phyloP scores from a whole-genome alignment of 768 basidiomycete genomes.

The Mrakia frigida region DNA sequence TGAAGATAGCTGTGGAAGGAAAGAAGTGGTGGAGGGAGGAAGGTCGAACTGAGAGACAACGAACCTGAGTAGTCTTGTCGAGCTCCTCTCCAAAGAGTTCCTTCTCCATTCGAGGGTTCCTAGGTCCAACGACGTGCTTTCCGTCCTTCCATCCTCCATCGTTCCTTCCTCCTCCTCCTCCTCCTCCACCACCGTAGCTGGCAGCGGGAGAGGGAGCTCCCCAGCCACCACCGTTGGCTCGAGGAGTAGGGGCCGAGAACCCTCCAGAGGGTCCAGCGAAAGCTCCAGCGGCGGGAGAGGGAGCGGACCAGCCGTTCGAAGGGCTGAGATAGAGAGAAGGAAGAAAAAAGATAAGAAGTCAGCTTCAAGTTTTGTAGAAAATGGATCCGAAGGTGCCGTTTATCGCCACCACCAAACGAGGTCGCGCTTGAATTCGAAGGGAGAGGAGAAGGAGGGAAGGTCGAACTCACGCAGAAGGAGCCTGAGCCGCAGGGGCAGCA shows the following conservation, averaged over 20 bases:
- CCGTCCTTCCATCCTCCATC: constrained; percentile 80
- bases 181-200: constrained; percentile 40
- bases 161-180: constrained; percentile 34
- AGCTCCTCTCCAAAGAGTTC: constrained; percentile 87
- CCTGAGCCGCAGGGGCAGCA: constrained; percentile 35
- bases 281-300: constrained; percentile 26
- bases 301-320: constrained; percentile 29
- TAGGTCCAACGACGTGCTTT: constrained; percentile 72
- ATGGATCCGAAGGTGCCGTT: neutral
- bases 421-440: neutral
- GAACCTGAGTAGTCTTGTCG: constrained; percentile 50
- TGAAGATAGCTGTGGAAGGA: neutral
- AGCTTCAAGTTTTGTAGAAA: neutral
- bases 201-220: constrained; percentile 30
- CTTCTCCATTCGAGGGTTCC: constrained; percentile 85
- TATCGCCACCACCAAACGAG: neutral
- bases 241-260: constrained; percentile 25
- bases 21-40: neutral
- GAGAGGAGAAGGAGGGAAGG: neutral
- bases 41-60: constrained; percentile 17
- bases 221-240: constrained; percentile 30
- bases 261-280: neutral
- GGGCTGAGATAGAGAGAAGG: neutral
- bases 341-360: neutral
- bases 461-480: constrained; percentile 32